Evolutionary conservation across 1,284 basidiomycete genomes (phyloP), one percentile per base, ranked within the genome.

Genomic region (Naganishia sp.): DNA sequence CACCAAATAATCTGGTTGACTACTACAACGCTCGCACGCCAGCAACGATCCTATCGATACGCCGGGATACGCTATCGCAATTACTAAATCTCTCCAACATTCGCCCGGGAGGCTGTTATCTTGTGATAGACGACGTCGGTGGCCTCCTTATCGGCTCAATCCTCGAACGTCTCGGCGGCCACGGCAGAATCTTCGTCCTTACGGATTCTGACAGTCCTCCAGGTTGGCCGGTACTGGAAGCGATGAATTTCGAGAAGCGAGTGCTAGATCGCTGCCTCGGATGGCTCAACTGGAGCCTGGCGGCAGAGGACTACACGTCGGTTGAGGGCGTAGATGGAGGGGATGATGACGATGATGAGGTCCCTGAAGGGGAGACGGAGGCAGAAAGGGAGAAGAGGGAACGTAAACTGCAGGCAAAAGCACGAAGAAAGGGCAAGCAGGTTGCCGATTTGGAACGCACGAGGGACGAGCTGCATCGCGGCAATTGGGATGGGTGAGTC

Each of bases 141-240:
- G 92, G 96, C 1, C 76, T 99, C n/a, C 79, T 96, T 2, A 90
- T 94, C 0, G 87, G 91, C 0, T 89, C 88, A 2, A 84, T 94
- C 42, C 77, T 98, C 18, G 92, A 95, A 70, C 83, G 93, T 49
- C 84, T 96, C 81, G 94, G 90, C 75, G 91, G 91, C 42, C 81
- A 88, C 72, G 94, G 94, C 5, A 85, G 87, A 60, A 81, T 99
- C 23, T 82, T 97, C 66, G 86, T 90, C 2, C 87, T 99, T 73
- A 92, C 89, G 73, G 92, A 96, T 71, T 86, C 88, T 41, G 95
- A 98, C 74, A 92, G 90, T 3, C 94, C 95, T 6, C 95, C 96
- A 11, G 88, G 92, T 43, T 93, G 94, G 77, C 92, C 92, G 45
- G 85, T 94, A 23, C 79, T 95, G 75, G 83, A 84, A 2, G 83